Percentiles rank a stretch among this genome's conserved stretches.
Evolutionary conservation across 495 filamentous ascomycete species (phyloP).

Genomic region (Diplogelasinospora grovesii): DNA sequence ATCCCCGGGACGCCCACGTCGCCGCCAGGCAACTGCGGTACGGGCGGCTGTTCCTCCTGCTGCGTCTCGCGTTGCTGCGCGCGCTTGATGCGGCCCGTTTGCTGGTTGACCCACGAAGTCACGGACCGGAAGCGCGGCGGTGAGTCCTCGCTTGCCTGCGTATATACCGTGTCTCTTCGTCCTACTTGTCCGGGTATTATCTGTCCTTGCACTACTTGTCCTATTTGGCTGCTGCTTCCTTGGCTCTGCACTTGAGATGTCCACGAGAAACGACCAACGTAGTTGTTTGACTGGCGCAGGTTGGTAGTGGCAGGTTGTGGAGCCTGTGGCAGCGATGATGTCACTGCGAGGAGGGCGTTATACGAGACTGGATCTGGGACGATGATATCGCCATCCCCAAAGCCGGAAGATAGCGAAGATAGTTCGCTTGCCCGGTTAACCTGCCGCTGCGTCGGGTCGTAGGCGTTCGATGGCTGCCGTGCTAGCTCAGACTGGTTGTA

Average conservation of each 20-base stretch:
- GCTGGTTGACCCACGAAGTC: conserved; percentile 57
- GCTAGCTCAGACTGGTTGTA: conserved; percentile 33
- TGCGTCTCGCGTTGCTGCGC: conserved; percentile 21
- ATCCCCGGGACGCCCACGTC: conserved; percentile 24
- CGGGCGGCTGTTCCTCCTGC: conserved; percentile 16
- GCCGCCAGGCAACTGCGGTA: conserved; percentile 19
- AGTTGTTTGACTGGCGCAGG: conserved; percentile 7
- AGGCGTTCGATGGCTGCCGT: conserved; percentile 28
- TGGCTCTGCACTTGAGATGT: conserved; percentile 16
- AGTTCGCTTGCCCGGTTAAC: conserved; percentile 32
- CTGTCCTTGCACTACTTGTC: too few relatives aligned
- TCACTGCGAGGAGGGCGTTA: too few relatives aligned
- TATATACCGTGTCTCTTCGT: conserved; percentile 40
- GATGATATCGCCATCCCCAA: conserved; percentile 47
- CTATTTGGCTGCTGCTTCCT: neutral
- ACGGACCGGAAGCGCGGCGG: conserved; percentile 51
- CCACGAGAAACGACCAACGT: conserved; percentile 33
- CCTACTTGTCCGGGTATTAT: conserved; percentile 4
- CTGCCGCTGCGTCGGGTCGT: conserved; percentile 26
- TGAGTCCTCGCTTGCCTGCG: conserved; percentile 39
- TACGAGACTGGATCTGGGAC: conserved; percentile 12
- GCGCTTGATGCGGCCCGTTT: conserved; percentile 36
- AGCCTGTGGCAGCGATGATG: too few relatives aligned
- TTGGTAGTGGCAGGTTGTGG: conserved; percentile 10
- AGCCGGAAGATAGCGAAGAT: conserved; percentile 49